phyloP scores from a whole-genome alignment of 1,139 yeast species.

The Protomyces gravidus region DNA sequence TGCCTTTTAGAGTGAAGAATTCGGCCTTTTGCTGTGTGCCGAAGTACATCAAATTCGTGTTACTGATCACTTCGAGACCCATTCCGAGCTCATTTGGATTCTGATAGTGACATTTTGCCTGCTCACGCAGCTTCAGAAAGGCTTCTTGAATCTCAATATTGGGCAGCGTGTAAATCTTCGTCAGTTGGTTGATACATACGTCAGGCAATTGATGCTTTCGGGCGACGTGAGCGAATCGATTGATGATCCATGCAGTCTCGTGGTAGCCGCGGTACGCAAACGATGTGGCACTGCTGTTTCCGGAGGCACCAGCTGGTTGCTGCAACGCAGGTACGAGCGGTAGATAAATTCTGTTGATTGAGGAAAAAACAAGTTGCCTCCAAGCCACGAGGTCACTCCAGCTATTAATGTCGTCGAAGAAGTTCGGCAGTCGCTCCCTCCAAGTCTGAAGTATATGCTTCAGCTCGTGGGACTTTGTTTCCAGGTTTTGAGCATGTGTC shows the following conservation, averaged over 20 bases:
- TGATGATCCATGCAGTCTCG: conserved; percentile 98
- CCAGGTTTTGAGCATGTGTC: conserved; percentile 87
- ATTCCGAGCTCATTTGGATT: conserved; percentile 82
- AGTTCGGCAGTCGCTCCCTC: conserved; percentile 94
- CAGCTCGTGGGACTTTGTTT: conserved; percentile 85
- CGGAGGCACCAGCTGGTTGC: conserved; percentile 50
- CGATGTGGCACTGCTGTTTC: conserved; percentile 49
- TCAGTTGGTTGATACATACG: conserved; percentile 86
- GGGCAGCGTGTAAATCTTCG: conserved; percentile 91
- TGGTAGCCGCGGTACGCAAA: conserved; percentile 97
- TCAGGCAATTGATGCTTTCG: conserved; percentile 95
- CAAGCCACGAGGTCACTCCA: conserved; percentile 98
- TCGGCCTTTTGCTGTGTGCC: conserved; percentile 98
- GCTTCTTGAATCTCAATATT: conserved; percentile 98
- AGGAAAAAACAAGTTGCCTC: conserved; percentile 97
- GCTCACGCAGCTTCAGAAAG: conserved; percentile 87
- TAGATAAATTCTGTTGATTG: conserved; percentile 89
- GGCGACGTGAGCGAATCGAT: conserved; percentile 97
- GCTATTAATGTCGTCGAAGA: conserved; percentile 94
- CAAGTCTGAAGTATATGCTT: conserved; percentile 94
- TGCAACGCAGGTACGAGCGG: conserved; percentile 86
- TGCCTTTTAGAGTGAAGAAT: conserved; percentile 93
- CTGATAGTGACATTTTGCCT: conserved; percentile 95
- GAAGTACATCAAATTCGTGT: conserved; percentile 90
- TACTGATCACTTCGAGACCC: conserved; percentile 93